Conservation (phyloP, 192 early-diverging fungal genomes). For the Linnemannia exigua region DNA sequence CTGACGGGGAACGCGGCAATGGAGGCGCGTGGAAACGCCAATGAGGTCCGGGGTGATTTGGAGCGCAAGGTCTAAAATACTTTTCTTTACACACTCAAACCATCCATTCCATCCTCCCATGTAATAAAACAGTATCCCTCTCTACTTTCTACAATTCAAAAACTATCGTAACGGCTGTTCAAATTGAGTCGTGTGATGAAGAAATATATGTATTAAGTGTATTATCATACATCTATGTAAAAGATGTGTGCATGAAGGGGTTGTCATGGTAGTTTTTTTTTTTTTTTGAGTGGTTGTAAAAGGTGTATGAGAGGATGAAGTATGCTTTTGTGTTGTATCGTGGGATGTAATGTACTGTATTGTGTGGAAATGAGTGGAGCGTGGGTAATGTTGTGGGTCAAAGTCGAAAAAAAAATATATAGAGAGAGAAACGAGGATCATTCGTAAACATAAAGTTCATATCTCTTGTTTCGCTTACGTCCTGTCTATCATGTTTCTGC, state of each 20-base stretch:
- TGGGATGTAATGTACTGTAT: not conserved
- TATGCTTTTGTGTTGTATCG: constrained; percentile 1
- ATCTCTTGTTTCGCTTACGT: not conserved
- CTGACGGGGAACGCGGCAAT: not conserved
- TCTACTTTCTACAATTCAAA: too few relatives aligned
- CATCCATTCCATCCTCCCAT: not conserved
- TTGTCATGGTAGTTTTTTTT: not conserved
- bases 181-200: not conserved
- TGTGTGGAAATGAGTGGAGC: not conserved
- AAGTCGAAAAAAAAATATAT: not conserved
- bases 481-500: not conserved
- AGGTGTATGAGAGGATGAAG: not conserved
- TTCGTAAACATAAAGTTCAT: not conserved
- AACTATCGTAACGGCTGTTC: not conserved
- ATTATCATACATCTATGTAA: not conserved
- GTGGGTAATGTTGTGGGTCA: not conserved
- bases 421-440: not conserved
- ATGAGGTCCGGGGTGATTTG: not conserved
- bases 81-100: not conserved
- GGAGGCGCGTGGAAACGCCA: constrained; percentile 13
- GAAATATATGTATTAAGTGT: not conserved
- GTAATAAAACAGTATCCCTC: not conserved
- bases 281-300: not conserved
- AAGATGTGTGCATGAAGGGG: not conserved
- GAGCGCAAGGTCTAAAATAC: constrained; percentile 11